Evolutionary conservation across 306 rosid genomes (phyloP), one percentile per base, ranked within the genome.

Genomic region (Prunus padus): DNA sequence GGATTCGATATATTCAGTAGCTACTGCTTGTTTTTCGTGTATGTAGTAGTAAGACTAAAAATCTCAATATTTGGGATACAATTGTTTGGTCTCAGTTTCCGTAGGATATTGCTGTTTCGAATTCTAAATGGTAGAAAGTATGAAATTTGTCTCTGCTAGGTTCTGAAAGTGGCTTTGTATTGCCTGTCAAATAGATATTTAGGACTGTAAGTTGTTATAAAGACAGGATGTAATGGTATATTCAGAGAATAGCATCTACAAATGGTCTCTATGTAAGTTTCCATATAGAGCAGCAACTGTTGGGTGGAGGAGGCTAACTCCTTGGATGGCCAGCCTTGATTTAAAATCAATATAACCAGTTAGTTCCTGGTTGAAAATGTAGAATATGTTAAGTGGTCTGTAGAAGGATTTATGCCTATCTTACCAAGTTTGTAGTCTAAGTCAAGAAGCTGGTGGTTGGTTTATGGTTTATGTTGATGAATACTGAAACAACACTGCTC

Each of bases 21-120:
- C 73, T 74, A 80, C 69, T 69, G 8, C 49, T 80, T 57, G 40
- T 44, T 33, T 78, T 74, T 44, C 8, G 8, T 62, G 61, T 61
- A 3, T 72, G 9, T 44, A 0, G 9, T 44, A 0, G 20, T 54
- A 26, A 8, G 49, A 30, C 18, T 10, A 62, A n/a, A 30, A 25
- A 37, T 33, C 40, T 50, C 72, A 52, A 14, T 50, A 31, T 51
- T 23, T 54, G 25, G 42, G 22, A 63, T 50, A 71, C 19, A 9
- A 64, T 60, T 67, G 26, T 56, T 28, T 20, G 64, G 56, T 79
- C 52, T 31, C 56, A 30, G 37, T 77, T 65, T 76, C 59, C 52
- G 22, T 28, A 19, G 44, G 28, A 65, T 12, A 31, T 14, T 52
- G 26, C 25, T 46, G 50, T 28, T 16, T 25, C 26, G 4, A 59